Evolutionary conservation across 140 eudicot species (phyloP), one percentile per base, ranked within the genome.

Genomic region (Senecio squalidus): DNA sequence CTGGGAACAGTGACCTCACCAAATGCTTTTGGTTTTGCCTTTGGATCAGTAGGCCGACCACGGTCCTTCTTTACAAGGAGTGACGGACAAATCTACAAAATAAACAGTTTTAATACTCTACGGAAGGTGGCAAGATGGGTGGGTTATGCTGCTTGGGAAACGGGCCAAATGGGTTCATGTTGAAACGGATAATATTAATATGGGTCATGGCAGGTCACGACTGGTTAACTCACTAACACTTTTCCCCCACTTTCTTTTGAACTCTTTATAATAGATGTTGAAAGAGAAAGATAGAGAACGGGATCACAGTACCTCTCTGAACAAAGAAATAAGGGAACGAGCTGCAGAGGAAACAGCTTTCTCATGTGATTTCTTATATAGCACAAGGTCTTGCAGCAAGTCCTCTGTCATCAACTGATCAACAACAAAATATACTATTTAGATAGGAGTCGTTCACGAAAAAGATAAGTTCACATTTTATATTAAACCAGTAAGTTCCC

Each of bases 301-400:
- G n/a, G n/a, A n/a, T n/a, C n/a, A 29, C 21, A 23, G 20, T 76
- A 83, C 98, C 91, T 86, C 96, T 83, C 98, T 78, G 67, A 91
- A 91, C 75, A 91, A 79, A 58, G 91, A 78, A 62, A 91, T 60
- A 51, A 91, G 94, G 9, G 98, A 83, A 15, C 98, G 94, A 54
- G 98, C 98, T 47, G 98, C 85, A 52, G 96, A 78, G 45, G 98
- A 79, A 75, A 91, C 96, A 20, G 98, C 79, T 62, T 91, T 91
- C 75, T 91, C 98, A 31, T 86, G 67, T 24, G 96, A 83, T 63
- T 91, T 91, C 60, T 83, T 86, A 62, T 91, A 91, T 46, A 86
- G 65, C 53, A 86, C 96, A 56, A 91, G 98, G 54, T 91, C 98
- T 91, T 91, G 98, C 64, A 91, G 84, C 84, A 91, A 73, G 60